These are phyloP conservation scores for Physcomitrium patens DNA, from an alignment of 225 moss, liverwort and hornwort species.

Conservation along the genomic window DNA sequence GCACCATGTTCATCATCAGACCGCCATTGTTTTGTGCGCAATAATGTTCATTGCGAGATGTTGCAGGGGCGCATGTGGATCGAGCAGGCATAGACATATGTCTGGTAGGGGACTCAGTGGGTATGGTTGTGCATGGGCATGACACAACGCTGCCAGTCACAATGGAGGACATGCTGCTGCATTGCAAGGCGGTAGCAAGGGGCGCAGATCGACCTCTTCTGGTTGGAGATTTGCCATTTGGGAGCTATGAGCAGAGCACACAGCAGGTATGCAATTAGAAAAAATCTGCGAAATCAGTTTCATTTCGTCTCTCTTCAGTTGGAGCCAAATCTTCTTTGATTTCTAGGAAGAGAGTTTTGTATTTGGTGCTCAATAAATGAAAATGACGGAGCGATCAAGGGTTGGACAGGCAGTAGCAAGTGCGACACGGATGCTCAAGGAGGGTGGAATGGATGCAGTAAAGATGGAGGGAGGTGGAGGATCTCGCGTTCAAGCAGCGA, in stretches of 20 bases:
- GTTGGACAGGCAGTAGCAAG: constrained; percentile 94
- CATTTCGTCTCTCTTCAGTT: not conserved
- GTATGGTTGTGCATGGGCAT: constrained; percentile 98
- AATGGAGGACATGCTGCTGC: constrained; percentile 89
- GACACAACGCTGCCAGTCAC: constrained; percentile 96
- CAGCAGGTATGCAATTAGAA: constrained; percentile 64
- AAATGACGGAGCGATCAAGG: constrained; percentile 35
- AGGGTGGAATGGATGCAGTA: constrained; percentile 96
- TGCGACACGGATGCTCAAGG: constrained; percentile 88
- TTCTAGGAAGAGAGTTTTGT: not conserved
- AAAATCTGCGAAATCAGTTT: not conserved
- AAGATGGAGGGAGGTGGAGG: constrained; percentile 98
- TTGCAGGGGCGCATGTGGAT: constrained; percentile 85
- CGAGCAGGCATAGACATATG: constrained; percentile 89
- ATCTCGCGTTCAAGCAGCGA: constrained; percentile 83
- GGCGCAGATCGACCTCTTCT: constrained; percentile 86
- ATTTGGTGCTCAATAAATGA: constrained; percentile 17
- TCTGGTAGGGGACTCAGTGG: constrained; percentile 92
- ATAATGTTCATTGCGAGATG: not conserved
- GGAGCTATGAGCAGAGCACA: constrained; percentile 90
- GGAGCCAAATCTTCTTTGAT: not conserved
- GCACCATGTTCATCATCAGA: not conserved
- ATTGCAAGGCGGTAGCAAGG: constrained; percentile 87
- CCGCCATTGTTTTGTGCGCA: not conserved
- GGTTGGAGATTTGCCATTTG: constrained; percentile 93